Evolutionary conservation across 2,329 filamentous ascomycete genomes (phyloP).

Genomic region (Coniella lustricola): DNA sequence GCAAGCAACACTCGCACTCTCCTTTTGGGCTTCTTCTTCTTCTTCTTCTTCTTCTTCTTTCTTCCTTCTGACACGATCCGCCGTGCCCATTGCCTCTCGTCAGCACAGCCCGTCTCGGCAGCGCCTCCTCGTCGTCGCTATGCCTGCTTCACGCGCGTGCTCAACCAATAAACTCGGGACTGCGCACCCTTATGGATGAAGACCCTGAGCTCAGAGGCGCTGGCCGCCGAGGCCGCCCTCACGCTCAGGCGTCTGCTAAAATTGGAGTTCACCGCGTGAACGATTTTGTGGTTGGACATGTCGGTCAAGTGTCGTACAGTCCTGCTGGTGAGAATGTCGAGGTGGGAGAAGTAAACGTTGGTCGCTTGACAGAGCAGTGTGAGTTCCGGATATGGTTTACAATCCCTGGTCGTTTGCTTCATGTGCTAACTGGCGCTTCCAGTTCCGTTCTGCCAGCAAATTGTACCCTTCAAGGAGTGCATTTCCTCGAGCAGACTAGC

Average conservation of each 20-base stretch:
- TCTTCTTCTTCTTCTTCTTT: neutral
- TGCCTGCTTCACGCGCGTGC: slow-evolving; percentile 5
- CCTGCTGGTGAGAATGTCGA: slow-evolving; percentile 25
- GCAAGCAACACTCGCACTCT: neutral
- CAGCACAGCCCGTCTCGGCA: neutral
- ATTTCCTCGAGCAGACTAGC: slow-evolving; percentile 18
- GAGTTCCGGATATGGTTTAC: slow-evolving; percentile 13
- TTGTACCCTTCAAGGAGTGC: slow-evolving; percentile 23
- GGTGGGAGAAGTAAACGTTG: slow-evolving; percentile 31
- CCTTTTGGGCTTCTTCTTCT: neutral
- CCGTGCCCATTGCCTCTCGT: neutral
- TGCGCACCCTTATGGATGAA: slow-evolving; percentile 22
- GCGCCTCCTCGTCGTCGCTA: slow-evolving; percentile 6
- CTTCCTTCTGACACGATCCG: no score
- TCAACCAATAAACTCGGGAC: slow-evolving; percentile 5
- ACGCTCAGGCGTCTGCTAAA: slow-evolving; percentile 7
- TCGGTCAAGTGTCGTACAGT: slow-evolving; percentile 41
- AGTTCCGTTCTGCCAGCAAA: slow-evolving; percentile 16
- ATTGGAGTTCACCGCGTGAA: slow-evolving; percentile 30
- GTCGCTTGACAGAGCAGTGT: slow-evolving; percentile 23
- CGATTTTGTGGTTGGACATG: slow-evolving; percentile 46
- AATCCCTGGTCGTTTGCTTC: neutral
- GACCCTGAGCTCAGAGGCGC: neutral
- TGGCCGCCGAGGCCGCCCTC: slow-evolving; percentile 2
- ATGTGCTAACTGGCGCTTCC: slow-evolving; percentile 1